phyloP scores from a whole-genome alignment of 345 rosid genomes.

The Sonneratia caseolaris region DNA sequence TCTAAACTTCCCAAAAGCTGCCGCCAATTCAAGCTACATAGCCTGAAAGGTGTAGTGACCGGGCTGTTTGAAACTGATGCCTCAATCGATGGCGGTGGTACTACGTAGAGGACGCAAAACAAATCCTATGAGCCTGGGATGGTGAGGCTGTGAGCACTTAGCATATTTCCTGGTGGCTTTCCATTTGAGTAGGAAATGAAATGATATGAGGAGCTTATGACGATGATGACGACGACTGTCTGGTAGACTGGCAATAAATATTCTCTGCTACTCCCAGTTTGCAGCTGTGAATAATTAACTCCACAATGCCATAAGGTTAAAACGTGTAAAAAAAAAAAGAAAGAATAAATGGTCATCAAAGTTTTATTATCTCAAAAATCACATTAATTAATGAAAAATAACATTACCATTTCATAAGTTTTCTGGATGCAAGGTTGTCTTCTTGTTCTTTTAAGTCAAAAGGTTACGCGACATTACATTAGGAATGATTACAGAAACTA shows the following conservation, averaged over 20 bases:
- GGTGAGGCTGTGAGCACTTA: neutral
- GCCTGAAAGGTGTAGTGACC: too few species aligned
- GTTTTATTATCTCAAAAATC: neutral
- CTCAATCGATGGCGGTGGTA: too few species aligned
- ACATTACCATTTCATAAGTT: too few species aligned
- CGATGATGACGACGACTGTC: neutral
- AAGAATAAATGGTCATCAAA: neutral
- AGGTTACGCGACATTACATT: neutral
- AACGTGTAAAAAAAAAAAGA: too few species aligned
- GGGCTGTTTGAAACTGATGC: too few species aligned
- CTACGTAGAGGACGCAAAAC: neutral
- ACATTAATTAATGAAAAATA: too few species aligned
- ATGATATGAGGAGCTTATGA: neutral
- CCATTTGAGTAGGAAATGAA: neutral
- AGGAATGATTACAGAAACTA: constrained; percentile 1
- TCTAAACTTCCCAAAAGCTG: too few species aligned
- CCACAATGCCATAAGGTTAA: too few species aligned
- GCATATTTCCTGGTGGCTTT: neutral
- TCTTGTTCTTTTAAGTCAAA: neutral
- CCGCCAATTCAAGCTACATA: neutral
- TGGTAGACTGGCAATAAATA: too few species aligned
- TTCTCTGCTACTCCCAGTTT: too few species aligned
- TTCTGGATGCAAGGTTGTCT: neutral
- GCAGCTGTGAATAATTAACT: too few species aligned
- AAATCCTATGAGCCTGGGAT: neutral